phyloP scores from a whole-genome alignment of 2,329 filamentous ascomycete species.

The Diaporthe capsici region DNA sequence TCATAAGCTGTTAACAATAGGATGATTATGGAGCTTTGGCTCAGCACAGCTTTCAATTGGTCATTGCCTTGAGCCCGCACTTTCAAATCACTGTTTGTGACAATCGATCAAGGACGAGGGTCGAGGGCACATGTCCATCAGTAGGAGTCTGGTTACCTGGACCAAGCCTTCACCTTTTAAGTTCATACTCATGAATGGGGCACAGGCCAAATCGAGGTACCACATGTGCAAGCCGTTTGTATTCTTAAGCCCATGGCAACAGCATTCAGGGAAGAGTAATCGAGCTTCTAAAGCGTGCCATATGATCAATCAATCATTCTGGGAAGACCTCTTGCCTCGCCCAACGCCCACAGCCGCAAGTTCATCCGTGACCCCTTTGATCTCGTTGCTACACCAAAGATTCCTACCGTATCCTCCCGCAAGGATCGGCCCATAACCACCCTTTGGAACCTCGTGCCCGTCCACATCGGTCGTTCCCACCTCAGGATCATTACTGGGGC shows the following conservation, averaged over 20 bases:
- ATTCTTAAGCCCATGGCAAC: too few species aligned
- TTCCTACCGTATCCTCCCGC: constrained; percentile 55
- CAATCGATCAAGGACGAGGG: too few species aligned
- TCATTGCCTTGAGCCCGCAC: too few species aligned
- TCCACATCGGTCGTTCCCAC: constrained; percentile 40
- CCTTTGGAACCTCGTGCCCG: constrained; percentile 44
- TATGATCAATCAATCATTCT: not conserved
- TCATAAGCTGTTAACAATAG: not conserved
- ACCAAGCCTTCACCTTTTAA: too few species aligned
- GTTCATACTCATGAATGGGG: too few species aligned
- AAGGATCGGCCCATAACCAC: constrained; percentile 56
- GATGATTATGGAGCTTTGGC: not conserved
- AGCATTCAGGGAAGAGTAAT: too few species aligned
- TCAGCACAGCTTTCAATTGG: not conserved
- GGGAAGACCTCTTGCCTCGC: constrained; percentile 43
- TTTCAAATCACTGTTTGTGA: too few species aligned
- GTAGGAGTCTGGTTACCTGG: too few species aligned
- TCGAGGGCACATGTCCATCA: too few species aligned
- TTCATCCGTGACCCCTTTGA: constrained; percentile 63
- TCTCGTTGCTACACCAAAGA: constrained; percentile 60
- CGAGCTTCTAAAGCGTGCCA: not conserved
- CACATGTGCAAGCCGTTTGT: not conserved
- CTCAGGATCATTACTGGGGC: constrained; percentile 45
- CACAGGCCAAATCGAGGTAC: too few species aligned
- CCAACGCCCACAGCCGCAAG: constrained; percentile 44